Conservation (phyloP, 208 protist genomes). For the Wallacemonas sp. region DNA sequence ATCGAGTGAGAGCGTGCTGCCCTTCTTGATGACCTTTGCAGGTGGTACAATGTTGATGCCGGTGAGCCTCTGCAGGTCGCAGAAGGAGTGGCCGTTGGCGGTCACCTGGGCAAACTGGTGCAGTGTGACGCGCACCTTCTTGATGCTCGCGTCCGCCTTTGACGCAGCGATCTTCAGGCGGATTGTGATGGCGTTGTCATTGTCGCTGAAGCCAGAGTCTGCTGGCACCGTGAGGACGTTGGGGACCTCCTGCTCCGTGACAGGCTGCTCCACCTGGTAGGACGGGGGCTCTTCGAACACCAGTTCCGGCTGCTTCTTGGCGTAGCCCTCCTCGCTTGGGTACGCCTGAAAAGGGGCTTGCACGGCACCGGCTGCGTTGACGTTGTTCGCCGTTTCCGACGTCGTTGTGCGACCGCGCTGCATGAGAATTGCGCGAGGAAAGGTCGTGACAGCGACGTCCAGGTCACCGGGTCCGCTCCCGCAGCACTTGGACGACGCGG, state of each 20-base stretch:
- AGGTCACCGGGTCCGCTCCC: background rate
- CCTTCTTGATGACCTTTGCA: background rate
- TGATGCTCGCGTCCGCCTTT: slow-evolving; percentile 16
- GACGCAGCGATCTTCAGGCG: background rate
- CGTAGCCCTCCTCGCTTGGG: background rate
- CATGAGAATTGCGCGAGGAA: slow-evolving; percentile 4
- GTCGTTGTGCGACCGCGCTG: slow-evolving; percentile 3
- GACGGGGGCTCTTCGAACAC: slow-evolving; percentile 13
- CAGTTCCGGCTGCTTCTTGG: slow-evolving; percentile 9
- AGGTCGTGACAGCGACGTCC: background rate
- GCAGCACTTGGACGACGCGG: slow-evolving; percentile 1
- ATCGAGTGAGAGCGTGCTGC: background rate
- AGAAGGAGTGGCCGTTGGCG: slow-evolving; percentile 13
- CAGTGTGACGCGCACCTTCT: slow-evolving; percentile 24
- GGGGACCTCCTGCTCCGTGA: background rate
- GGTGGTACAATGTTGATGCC: slow-evolving; percentile 13
- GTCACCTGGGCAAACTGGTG: slow-evolving; percentile 27
- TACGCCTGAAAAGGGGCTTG: background rate
- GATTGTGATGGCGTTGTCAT: slow-evolving; percentile 12
- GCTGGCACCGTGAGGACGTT: slow-evolving; percentile 13
- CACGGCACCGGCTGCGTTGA: background rate
- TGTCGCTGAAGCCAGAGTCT: slow-evolving; percentile 16
- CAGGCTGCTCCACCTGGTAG: background rate
- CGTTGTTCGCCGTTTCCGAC: background rate
- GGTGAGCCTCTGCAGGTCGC: slow-evolving; percentile 17